Evolutionary conservation across 140 eudicot genomes (phyloP).

Genomic region (Bidens hawaiensis): DNA sequence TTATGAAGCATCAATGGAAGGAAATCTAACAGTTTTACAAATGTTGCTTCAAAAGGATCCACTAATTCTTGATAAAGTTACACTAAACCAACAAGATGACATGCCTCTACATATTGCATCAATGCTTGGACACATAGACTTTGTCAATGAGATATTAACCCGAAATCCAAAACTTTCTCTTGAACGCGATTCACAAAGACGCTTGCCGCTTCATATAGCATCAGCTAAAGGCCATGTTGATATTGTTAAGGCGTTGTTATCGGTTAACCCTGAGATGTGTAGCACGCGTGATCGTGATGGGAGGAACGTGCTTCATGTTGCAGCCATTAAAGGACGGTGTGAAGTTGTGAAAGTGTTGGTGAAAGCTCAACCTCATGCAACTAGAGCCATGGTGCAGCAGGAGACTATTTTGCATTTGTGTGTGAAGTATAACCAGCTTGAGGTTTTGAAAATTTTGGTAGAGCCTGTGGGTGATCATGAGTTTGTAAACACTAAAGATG

Average conservation of each 20-base stretch:
- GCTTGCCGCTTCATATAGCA: constrained; percentile 53
- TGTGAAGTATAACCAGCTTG: constrained; percentile 37
- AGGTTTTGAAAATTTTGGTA: constrained; percentile 35
- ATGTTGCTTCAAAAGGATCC: constrained; percentile 40
- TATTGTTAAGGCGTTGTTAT: constrained; percentile 18
- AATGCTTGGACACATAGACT: constrained; percentile 34
- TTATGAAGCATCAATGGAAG: constrained; percentile 39
- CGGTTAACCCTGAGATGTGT: constrained; percentile 26
- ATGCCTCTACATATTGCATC: constrained; percentile 57
- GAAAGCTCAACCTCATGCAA: constrained; percentile 30
- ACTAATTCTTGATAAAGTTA: constrained; percentile 39
- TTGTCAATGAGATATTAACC: constrained; percentile 26
- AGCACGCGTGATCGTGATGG: constrained; percentile 33
- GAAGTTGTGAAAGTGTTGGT: constrained; percentile 45
- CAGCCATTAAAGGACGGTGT: constrained; percentile 41
- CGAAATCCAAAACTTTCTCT: constrained; percentile 34
- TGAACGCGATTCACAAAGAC: constrained; percentile 35
- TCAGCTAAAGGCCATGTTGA: constrained; percentile 45
- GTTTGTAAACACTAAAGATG: constrained; percentile 36
- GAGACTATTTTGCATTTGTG: constrained; percentile 55
- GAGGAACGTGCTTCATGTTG: constrained; percentile 48
- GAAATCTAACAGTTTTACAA: constrained; percentile 17
- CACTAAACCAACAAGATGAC: constrained; percentile 4
- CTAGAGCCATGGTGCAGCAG: constrained; percentile 23
- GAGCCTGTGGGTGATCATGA: constrained; percentile 27